Percentiles rank a stretch among this genome's conserved stretches.
These are phyloP conservation scores for Chaetomiaceae sp. DNA, from an alignment of 2,329 filamentous ascomycete genomes.

Conservation along the genomic window DNA sequence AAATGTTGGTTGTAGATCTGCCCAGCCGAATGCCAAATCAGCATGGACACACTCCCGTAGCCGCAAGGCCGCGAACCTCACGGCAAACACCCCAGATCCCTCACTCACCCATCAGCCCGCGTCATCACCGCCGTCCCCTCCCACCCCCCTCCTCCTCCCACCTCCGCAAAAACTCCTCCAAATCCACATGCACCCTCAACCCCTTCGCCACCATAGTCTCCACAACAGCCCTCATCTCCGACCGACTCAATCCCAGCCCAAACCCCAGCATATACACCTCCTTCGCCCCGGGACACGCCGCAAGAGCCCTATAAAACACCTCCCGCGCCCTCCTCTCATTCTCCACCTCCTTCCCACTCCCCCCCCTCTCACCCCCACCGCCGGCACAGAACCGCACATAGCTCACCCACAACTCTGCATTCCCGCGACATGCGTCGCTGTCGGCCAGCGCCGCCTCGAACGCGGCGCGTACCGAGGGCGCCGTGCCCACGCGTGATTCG, in stretches of 20 bases:
- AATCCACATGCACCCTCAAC: slow-evolving; percentile 44
- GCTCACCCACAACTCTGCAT: slow-evolving; percentile 41
- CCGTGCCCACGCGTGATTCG: slow-evolving; percentile 43
- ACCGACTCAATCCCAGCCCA: slow-evolving; percentile 40
- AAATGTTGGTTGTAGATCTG: no score
- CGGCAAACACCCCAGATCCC: no score
- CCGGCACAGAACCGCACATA: slow-evolving; percentile 44
- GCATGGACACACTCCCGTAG: no score
- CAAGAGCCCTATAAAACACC: slow-evolving; percentile 42
- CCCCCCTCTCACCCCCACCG: slow-evolving; percentile 30
- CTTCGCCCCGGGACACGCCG: slow-evolving; percentile 45
- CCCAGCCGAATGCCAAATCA: no score
- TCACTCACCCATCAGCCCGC: neutral
- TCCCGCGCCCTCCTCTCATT: slow-evolving; percentile 41
- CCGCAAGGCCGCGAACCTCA: no score
- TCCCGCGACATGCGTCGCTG: slow-evolving; percentile 35
- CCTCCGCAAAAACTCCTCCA: slow-evolving; percentile 42
- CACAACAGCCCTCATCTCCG: slow-evolving; percentile 45
- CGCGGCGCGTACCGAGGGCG: slow-evolving; percentile 43
- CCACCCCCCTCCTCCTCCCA: slow-evolving; percentile 22
- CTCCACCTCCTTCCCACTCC: no score
- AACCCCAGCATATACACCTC: slow-evolving; percentile 48
- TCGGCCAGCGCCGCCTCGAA: slow-evolving; percentile 47
- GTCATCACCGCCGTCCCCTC: neutral
- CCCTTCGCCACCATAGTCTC: slow-evolving; percentile 44